phyloP scores from a whole-genome alignment of 129 eudicot genomes.

The Silybum marianum region DNA sequence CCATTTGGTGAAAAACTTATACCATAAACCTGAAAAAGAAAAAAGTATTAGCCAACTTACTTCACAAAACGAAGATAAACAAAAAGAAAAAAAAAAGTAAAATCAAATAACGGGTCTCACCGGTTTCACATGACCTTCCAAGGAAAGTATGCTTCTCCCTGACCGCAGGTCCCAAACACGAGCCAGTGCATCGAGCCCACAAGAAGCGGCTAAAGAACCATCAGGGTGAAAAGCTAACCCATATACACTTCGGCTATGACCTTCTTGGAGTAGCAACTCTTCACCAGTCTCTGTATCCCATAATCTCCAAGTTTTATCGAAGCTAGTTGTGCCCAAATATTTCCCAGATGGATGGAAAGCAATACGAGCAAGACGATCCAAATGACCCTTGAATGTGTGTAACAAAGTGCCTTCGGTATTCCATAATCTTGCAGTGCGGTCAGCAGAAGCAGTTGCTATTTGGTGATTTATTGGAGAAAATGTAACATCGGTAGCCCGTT shows the following conservation, averaged over 20 bases:
- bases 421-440: constrained; percentile 92
- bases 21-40: constrained; percentile 64
- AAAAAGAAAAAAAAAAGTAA: constrained; percentile 11
- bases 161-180: constrained; percentile 97
- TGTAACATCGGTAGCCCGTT: constrained; percentile 82
- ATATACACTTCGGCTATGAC: constrained; percentile 95
- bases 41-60: neutral
- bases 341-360: constrained; percentile 96
- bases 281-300: constrained; percentile 94
- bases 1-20: constrained; percentile 93
- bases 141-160: constrained; percentile 90
- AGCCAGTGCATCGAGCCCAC: constrained; percentile 94
- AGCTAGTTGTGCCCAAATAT: constrained; percentile 89
- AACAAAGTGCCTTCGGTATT: constrained; percentile 60
- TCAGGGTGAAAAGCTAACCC: constrained; percentile 85
- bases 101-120: constrained; percentile 35
- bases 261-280: constrained; percentile 94
- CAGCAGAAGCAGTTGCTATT: constrained; percentile 93
- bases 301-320: constrained; percentile 91
- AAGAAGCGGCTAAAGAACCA: constrained; percentile 89
- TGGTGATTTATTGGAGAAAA: constrained; percentile 73
- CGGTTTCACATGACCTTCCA: constrained; percentile 98
- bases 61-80: neutral
- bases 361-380: constrained; percentile 93
- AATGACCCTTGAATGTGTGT: constrained; percentile 78